These are phyloP conservation scores for Cymbomonas tetramitiformis DNA, from an alignment of 139 green algal species.

Conservation along the genomic window DNA sequence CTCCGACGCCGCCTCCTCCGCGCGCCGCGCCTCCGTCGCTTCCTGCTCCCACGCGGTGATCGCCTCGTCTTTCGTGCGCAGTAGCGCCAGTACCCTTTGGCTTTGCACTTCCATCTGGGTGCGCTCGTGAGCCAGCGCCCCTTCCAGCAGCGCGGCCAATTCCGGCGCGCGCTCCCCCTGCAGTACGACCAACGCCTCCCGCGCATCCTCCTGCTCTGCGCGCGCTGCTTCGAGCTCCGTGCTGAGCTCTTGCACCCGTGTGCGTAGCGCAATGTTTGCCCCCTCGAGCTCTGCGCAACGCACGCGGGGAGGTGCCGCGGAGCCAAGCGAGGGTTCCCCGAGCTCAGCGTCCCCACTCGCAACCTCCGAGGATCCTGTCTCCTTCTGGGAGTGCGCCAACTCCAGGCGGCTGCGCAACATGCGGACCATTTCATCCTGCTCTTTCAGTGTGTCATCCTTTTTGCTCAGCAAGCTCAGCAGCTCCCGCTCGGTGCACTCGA, in stretches of 20 bases:
- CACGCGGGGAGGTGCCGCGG: too few relatives aligned
- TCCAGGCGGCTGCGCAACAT: background rate
- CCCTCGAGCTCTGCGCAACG: background rate
- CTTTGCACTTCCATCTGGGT: background rate
- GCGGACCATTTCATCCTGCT: background rate
- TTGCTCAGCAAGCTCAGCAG: background rate
- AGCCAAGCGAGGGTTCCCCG: too few relatives aligned
- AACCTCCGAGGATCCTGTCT: too few relatives aligned
- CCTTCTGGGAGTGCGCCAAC: background rate
- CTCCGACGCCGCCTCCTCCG: background rate
- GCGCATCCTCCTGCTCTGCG: background rate
- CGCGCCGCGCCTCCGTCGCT: background rate
- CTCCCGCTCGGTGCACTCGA: background rate
- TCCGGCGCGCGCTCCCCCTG: background rate
- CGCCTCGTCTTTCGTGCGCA: slow-evolving; percentile 3
- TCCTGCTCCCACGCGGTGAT: background rate
- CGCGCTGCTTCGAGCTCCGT: background rate
- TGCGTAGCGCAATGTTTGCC: background rate
- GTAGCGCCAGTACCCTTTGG: background rate
- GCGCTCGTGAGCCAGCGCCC: background rate
- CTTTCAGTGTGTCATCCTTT: background rate
- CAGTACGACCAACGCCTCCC: background rate
- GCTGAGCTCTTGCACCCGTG: background rate
- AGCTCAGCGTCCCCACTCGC: too few relatives aligned
- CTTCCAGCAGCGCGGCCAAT: background rate